Evolutionary conservation across 2,329 filamentous ascomycete species (phyloP).

Genomic region (Claviceps arundinis): DNA sequence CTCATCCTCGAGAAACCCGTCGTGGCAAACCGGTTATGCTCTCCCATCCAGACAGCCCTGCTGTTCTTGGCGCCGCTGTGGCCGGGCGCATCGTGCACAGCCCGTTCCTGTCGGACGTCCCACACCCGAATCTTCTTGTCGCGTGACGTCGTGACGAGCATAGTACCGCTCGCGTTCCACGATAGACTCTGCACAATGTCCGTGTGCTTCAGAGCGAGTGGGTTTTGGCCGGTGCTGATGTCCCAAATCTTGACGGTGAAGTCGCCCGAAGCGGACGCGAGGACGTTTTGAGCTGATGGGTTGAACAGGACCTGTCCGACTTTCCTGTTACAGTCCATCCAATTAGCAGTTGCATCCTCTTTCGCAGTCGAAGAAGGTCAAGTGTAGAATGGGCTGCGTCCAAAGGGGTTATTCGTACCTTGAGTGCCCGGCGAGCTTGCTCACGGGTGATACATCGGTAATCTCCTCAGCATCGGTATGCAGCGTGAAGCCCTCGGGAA

Average conservation of each 20-base stretch:
- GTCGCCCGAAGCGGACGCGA: slow-evolving; percentile 90
- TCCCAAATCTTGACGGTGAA: slow-evolving; percentile 96
- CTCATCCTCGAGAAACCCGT: slow-evolving; percentile 98
- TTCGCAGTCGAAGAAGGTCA: neutral
- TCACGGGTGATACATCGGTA: slow-evolving; percentile 64
- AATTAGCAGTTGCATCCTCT: neutral
- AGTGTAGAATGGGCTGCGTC: neutral
- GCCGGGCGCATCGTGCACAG: slow-evolving; percentile 70
- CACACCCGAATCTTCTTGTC: slow-evolving; percentile 98
- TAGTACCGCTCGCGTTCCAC: slow-evolving; percentile 80
- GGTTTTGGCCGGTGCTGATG: slow-evolving; percentile 61
- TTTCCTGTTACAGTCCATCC: slow-evolving; percentile 47
- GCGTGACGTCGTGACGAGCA: slow-evolving; percentile 83
- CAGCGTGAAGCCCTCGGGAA: slow-evolving; percentile 76
- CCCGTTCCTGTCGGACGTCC: slow-evolving; percentile 88
- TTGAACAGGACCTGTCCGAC: slow-evolving; percentile 98
- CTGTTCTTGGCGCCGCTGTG: slow-evolving; percentile 96
- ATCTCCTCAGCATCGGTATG: slow-evolving; percentile 77
- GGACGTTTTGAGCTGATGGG: slow-evolving; percentile 85
- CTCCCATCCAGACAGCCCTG: slow-evolving; percentile 90
- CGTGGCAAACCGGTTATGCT: slow-evolving; percentile 89
- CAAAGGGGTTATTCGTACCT: slow-evolving; percentile 36
- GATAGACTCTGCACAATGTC: slow-evolving; percentile 93
- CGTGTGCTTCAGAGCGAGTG: slow-evolving; percentile 66
- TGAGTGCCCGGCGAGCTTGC: slow-evolving; percentile 75